phyloP scores from a whole-genome alignment of 208 protist genomes.

The Naegleria lovaniensis region DNA sequence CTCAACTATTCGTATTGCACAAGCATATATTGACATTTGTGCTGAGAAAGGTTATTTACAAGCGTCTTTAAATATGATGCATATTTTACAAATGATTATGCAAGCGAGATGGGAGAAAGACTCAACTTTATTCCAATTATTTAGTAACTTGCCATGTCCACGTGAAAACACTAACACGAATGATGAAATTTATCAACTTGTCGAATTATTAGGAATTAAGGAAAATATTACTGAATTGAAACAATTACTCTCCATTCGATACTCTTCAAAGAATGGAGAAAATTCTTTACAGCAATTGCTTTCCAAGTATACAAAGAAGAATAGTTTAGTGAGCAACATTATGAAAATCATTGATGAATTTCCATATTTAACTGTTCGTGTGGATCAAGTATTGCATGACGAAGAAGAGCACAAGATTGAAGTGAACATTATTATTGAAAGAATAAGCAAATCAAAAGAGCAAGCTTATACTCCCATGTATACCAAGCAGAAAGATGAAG shows the following conservation, averaged over 20 bases:
- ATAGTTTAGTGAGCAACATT: background rate
- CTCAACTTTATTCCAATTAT: slow-evolving; percentile 68
- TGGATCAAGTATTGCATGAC: background rate
- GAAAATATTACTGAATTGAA: slow-evolving; percentile 17
- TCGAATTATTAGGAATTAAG: slow-evolving; percentile 29
- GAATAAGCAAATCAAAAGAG: background rate
- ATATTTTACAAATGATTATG: slow-evolving; percentile 85
- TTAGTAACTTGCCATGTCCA: slow-evolving; percentile 10
- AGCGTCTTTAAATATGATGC: slow-evolving; percentile 74
- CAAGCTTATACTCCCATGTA: slow-evolving; percentile 63
- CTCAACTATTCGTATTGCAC: slow-evolving; percentile 89
- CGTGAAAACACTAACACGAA: background rate
- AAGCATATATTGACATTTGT: slow-evolving; percentile 72
- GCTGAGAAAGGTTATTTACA: slow-evolving; percentile 84
- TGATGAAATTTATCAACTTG: slow-evolving; percentile 5
- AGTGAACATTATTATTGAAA: background rate
- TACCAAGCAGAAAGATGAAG: slow-evolving; percentile 77
- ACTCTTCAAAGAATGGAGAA: background rate
- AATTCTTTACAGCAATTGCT: background rate
- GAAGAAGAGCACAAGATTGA: slow-evolving; percentile 26
- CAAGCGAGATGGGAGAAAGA: slow-evolving; percentile 79
- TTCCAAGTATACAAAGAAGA: background rate
- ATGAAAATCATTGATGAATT: background rate
- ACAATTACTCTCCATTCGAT: background rate
- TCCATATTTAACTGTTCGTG: background rate